Base-by-base conservation (phyloP, 768 basidiomycete genomes). In the Kwoniella europaea region DNA sequence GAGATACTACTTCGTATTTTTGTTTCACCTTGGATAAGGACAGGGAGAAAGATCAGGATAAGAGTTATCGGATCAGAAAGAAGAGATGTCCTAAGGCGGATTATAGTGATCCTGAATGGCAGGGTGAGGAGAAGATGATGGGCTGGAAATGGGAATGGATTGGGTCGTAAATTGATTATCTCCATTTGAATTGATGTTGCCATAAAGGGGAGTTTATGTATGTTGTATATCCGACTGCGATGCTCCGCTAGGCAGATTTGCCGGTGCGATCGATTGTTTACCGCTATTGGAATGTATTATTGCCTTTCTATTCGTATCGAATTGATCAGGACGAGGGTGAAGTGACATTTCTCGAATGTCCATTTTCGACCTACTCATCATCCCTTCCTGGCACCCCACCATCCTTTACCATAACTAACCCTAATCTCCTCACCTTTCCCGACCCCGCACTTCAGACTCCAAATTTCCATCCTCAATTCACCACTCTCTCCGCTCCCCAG, bases 321-420 rank as follows among this genome's bases (percentile, higher is more conserved):
- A 35, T 35, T 18, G 46, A 50, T 13, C 46, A 15, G 46, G 13
- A 18, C 46, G 46, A 50, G 18, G 46, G 4, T 50, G 46, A 50
- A 15, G 46, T 13, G 12, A 50, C 46, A 2, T 50, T 50, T 50
- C 46, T 15, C 46, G 46, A 50, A 50, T 13, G 10, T 13, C 46
- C 46, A 50, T 13, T 50, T 50, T 50, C 13, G 18, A 50, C 18
- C 46, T 50, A 12, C 27, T 44, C 10, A 42, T 62, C 29, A 64
- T 44, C 61, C 67, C 27, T 68, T 71, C 57, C 91, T 86, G 66
- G 86, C 86, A 13, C 81, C 85, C 93, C 93, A 94, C 90, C 91
- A 93, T 18, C 87, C 86, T 79, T 93, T 93, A 22, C 94, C 94
- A 79, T 96, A 96, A 13, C 90, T 92, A 22, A 95, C 91, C 35